These are phyloP conservation scores for Myrica gale DNA, from an alignment of 306 rosid genomes.

Conservation along the genomic window DNA sequence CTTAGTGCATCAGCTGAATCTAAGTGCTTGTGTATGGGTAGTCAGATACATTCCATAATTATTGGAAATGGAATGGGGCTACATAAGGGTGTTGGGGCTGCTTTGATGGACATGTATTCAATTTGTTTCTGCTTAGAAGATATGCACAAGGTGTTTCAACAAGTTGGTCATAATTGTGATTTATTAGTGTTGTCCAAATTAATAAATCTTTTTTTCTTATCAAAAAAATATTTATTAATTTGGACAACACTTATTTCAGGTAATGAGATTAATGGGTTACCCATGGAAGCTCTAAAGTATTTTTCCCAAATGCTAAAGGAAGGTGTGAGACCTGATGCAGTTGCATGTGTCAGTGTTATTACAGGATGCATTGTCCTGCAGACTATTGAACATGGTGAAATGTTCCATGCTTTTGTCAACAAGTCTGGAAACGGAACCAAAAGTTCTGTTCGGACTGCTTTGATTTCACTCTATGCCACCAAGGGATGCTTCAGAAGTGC, in stretches of 20 bases:
- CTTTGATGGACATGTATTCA: slow-evolving; percentile 8
- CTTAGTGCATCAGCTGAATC: slow-evolving; percentile 3
- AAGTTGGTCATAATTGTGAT: not conserved
- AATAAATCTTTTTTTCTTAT: no score
- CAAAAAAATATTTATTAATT: no score
- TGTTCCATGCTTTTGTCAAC: not conserved
- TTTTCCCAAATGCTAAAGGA: slow-evolving; percentile 7
- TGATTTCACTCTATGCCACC: not conserved
- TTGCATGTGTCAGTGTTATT: slow-evolving; percentile 1
- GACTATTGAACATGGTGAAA: not conserved
- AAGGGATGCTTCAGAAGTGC: not conserved
- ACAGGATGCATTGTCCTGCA: not conserved
- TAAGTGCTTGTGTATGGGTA: slow-evolving; percentile 6
- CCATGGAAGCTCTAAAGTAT: slow-evolving; percentile 5
- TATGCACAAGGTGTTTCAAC: slow-evolving; percentile 1
- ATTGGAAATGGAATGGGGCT: not conserved
- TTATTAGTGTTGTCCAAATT: no score
- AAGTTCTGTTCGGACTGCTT: not conserved
- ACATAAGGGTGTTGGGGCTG: not conserved
- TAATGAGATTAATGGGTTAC: not conserved
- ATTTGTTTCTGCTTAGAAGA: slow-evolving; percentile 3
- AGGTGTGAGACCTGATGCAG: not conserved
- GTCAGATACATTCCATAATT: slow-evolving; percentile 4
- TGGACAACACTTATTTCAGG: slow-evolving; percentile 4
- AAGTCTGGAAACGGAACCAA: slow-evolving; percentile 7